A percentile compares a stretch with the other conserved stretches of the same genome.
Evolutionary conservation across 2,329 filamentous ascomycete genomes (phyloP).

Genomic region (Nectriaceae sp.): DNA sequence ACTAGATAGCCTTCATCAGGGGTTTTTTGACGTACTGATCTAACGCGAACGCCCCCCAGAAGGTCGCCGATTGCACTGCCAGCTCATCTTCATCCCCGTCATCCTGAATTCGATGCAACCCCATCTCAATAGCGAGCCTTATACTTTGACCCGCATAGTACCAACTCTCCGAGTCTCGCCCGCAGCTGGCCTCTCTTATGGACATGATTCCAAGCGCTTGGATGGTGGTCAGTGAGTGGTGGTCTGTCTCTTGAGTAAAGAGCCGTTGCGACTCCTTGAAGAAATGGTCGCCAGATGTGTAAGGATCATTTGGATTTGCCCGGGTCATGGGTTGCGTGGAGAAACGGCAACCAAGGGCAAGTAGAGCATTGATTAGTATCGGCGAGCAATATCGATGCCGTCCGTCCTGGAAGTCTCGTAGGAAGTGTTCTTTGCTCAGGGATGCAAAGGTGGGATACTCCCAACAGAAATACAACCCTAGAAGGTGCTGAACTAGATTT

Average conservation of each 20-base stretch:
- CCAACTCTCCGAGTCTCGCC: constrained; percentile 72
- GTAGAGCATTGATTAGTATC: constrained; percentile 65
- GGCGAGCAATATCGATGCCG: constrained; percentile 67
- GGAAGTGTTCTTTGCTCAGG: constrained; percentile 70
- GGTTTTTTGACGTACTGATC: constrained; percentile 56
- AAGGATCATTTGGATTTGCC: constrained; percentile 61
- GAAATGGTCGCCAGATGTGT: constrained; percentile 72
- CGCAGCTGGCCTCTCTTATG: constrained; percentile 71
- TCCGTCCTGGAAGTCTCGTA: constrained; percentile 64
- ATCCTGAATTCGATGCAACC: constrained; percentile 58
- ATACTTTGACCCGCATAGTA: constrained; percentile 73
- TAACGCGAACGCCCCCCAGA: constrained; percentile 63
- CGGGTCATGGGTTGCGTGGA: constrained; percentile 66
- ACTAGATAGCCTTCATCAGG: constrained; percentile 12
- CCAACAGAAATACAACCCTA: constrained; percentile 73
- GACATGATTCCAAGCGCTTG: constrained; percentile 78
- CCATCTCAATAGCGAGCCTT: constrained; percentile 71
- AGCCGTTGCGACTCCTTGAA: constrained; percentile 69
- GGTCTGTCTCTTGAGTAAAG: constrained; percentile 57
- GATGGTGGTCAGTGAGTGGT: constrained; percentile 67
- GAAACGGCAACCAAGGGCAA: constrained; percentile 68
- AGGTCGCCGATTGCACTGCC: constrained; percentile 61
- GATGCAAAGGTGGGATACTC: constrained; percentile 75
- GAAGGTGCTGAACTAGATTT: constrained; percentile 61
- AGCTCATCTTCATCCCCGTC: constrained; percentile 55